Evolutionary conservation across 306 rosid genomes (phyloP), one percentile per base, ranked within the genome.

Genomic region (Erythrophleum fordii): DNA sequence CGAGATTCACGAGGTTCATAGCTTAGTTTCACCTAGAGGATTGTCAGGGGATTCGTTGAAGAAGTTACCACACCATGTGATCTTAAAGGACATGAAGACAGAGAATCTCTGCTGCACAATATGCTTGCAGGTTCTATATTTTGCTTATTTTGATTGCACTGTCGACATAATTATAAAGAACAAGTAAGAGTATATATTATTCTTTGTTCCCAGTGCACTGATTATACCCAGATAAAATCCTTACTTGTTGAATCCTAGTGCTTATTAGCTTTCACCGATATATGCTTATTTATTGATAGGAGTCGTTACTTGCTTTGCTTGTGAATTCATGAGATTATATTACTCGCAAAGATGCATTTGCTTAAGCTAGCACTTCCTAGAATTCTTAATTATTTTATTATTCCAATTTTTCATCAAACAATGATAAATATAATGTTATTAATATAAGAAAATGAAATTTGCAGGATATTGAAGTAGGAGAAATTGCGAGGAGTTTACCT

Each of bases 401-500:
- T 73, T 59, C 20, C 42, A 75, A 23, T 31, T 59, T 74, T 29
- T 31, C 11, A 39, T 72, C 61, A 69, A 49, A 70, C 76, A 2
- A 18, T 81, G 80, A 49, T 74, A 13, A 64, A 28, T 23, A 51
- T 35, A 35, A 28, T 44, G 76, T 13, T 49, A 6, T 12, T 22
- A 59, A 83, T 53, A 68, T 16, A 39, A 72, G 75, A 56, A 61
- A 45, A 62, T 83, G 48, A 41, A 69, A 75, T 41, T 65, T 75
- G 42, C 89, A 93, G 97, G 96, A 93, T 69, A 78, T 89, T 52
- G 91, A 80, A 85, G 88, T 84, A 6, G 96, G 96, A 53, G 96
- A 91, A 81, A 77, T 67, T 53, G 96, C 82, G 26, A 88, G 97
- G 84, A 83, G 86, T 81, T 84, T 91, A 74, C 96, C 96, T 7